Percentiles rank a stretch among this genome's conserved stretches.
These are phyloP conservation scores for Suillus paluster DNA, from an alignment of 768 basidiomycete genomes.

Conservation along the genomic window DNA sequence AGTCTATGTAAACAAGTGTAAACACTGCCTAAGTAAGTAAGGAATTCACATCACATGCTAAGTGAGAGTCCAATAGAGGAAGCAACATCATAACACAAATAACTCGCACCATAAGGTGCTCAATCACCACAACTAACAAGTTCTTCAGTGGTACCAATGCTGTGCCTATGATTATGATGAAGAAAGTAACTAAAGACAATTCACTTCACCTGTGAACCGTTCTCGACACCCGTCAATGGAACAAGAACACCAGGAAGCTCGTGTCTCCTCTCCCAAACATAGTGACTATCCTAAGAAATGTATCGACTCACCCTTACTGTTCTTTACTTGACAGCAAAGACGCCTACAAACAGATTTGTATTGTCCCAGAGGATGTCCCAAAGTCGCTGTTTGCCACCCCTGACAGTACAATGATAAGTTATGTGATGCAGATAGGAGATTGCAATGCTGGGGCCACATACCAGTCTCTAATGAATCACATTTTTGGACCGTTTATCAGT, in stretches of 20 bases:
- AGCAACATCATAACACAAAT: too few species aligned
- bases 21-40: too few species aligned
- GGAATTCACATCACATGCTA: too few species aligned
- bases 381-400: slow-evolving; percentile 39
- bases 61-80: too few species aligned
- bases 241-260: slow-evolving; percentile 35
- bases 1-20: too few species aligned
- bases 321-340: slow-evolving; percentile 35
- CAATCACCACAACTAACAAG: too few species aligned
- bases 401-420: slow-evolving; percentile 43
- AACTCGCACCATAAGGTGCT: too few species aligned
- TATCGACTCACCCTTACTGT: slow-evolving; percentile 22
- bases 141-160: slow-evolving; percentile 31
- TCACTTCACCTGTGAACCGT: slow-evolving; percentile 22
- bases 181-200: slow-evolving; percentile 27
- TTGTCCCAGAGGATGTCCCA: slow-evolving; percentile 28
- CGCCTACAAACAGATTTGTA: slow-evolving; percentile 37
- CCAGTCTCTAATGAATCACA: slow-evolving; percentile 45
- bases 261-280: slow-evolving; percentile 34
- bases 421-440: slow-evolving; percentile 50
- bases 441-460: slow-evolving; percentile 51
- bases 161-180: slow-evolving; percentile 37
- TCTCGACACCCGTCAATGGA: slow-evolving; percentile 33
- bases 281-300: slow-evolving; percentile 27
- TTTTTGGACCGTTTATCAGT: slow-evolving; percentile 45